Conservation (phyloP, 495 filamentous ascomycete genomes). For the Penicillium maclennaniae region DNA sequence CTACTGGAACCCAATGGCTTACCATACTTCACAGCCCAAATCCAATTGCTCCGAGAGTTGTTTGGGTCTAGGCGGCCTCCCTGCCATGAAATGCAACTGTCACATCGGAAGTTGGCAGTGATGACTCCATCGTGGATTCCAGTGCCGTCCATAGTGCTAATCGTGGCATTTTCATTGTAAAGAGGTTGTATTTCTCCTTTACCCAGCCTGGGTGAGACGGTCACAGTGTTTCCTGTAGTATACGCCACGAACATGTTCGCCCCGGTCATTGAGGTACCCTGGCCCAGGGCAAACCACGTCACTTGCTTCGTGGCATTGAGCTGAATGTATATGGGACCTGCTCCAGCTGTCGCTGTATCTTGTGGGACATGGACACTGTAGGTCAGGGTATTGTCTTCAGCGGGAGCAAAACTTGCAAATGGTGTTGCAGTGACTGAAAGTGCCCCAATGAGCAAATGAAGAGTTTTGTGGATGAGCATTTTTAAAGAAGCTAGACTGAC, state of each 20-base stretch:
- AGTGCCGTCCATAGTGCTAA: slow-evolving; percentile 59
- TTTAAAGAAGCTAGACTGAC: not conserved
- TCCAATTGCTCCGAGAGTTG: slow-evolving; percentile 51
- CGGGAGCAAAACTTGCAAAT: slow-evolving; percentile 25
- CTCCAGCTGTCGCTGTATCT: slow-evolving; percentile 20
- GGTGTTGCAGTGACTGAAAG: slow-evolving; percentile 14
- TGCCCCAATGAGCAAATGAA: not conserved
- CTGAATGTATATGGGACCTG: slow-evolving; percentile 57
- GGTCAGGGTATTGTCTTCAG: slow-evolving; percentile 21
- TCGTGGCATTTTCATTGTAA: slow-evolving; percentile 44
- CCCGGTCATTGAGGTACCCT: slow-evolving; percentile 57
- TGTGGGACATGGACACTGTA: slow-evolving; percentile 35
- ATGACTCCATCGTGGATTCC: slow-evolving; percentile 51
- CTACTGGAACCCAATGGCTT: slow-evolving; percentile 52
- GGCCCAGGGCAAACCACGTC: slow-evolving; percentile 64
- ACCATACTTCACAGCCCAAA: slow-evolving; percentile 62
- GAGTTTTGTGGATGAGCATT: not conserved
- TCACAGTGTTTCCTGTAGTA: slow-evolving; percentile 56
- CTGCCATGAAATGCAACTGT: slow-evolving; percentile 54
- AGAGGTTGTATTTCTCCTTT: slow-evolving; percentile 50
- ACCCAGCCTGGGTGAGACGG: slow-evolving; percentile 59
- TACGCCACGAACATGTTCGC: slow-evolving; percentile 71
- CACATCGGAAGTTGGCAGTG: slow-evolving; percentile 61
- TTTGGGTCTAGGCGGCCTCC: slow-evolving; percentile 46
- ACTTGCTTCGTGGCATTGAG: slow-evolving; percentile 55